Percentiles rank a stretch among this genome's conserved stretches.
These are phyloP conservation scores for Eutrema yunnanense DNA, from an alignment of 345 rosid genomes.

Conservation along the genomic window DNA sequence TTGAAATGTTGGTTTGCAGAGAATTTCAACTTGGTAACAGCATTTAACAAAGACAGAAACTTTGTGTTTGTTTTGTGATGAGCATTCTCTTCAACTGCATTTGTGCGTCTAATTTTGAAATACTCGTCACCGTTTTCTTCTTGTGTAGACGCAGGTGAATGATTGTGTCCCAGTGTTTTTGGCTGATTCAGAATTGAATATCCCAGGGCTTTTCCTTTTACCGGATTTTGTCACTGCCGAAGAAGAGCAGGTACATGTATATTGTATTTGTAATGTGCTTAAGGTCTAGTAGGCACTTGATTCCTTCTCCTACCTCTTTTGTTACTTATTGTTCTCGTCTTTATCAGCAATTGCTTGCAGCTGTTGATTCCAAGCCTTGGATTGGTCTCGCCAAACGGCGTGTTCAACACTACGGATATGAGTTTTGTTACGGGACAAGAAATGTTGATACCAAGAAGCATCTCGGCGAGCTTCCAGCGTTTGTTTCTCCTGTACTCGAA, in stretches of 20 bases:
- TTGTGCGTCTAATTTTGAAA: not conserved
- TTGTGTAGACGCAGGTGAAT: constrained; percentile 31
- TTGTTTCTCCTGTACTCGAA: constrained; percentile 54
- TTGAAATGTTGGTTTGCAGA: not conserved
- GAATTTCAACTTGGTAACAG: not conserved
- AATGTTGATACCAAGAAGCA: constrained; percentile 62
- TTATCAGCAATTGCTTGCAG: constrained; percentile 67
- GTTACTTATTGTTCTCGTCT: not conserved
- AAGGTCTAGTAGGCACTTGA: not conserved
- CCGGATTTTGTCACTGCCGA: constrained; percentile 54
- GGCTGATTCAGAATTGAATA: constrained; percentile 57
- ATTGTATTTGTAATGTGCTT: not conserved
- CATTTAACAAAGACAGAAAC: not conserved
- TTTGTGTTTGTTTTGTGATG: not conserved
- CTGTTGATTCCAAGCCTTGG: constrained; percentile 78
- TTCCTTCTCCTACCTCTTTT: not conserved
- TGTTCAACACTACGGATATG: constrained; percentile 96
- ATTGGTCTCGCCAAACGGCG: constrained; percentile 71
- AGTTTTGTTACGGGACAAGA: constrained; percentile 75
- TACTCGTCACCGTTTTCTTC: not conserved
- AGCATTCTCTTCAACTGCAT: not conserved
- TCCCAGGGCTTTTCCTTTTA: constrained; percentile 69
- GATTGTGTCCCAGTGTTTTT: constrained; percentile 47
- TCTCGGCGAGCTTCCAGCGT: constrained; percentile 75
- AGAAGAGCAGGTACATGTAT: constrained; percentile 61